These are phyloP conservation scores for Gynochthodes officinalis DNA, from an alignment of 257 asterid genomes.

Conservation along the genomic window DNA sequence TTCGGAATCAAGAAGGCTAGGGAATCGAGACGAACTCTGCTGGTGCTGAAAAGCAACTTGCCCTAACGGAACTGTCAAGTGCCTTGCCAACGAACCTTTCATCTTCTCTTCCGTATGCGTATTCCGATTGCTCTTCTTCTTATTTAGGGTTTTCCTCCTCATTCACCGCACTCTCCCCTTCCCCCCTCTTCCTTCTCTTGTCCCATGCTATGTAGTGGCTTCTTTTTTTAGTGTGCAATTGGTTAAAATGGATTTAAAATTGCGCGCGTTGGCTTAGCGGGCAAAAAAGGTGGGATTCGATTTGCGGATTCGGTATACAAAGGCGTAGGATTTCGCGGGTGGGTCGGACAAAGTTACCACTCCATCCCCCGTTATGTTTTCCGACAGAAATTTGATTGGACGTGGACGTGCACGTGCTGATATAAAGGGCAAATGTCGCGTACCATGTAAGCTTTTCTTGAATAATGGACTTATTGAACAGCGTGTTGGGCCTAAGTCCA, in stretches of 20 bases:
- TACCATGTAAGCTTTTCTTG: no score
- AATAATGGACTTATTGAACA: no score
- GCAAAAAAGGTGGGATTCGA: background rate
- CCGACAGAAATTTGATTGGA: no score
- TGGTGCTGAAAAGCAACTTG: constrained; percentile 38
- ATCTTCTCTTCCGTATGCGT: constrained; percentile 19
- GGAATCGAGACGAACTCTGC: constrained; percentile 40
- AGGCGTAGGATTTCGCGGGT: background rate
- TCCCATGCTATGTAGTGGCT: no score
- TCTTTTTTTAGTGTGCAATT: background rate
- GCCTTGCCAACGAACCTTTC: constrained; percentile 60
- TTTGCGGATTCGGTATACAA: background rate
- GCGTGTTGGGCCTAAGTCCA: no score
- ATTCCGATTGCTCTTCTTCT: constrained; percentile 3
- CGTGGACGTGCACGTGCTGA: no score
- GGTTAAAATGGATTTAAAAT: background rate
- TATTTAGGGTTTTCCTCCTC: constrained; percentile 20
- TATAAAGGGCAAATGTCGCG: no score
- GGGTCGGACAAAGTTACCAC: no score
- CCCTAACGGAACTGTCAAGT: constrained; percentile 55
- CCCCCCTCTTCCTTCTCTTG: no score
- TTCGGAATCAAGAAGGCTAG: constrained; percentile 45
- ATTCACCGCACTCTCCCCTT: constrained; percentile 9
- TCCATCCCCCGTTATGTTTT: no score
- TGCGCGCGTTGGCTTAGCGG: constrained; percentile 18